These are phyloP conservation scores for Pichia sp. DNA, from an alignment of 1,139 yeast genomes.

Conservation along the genomic window DNA sequence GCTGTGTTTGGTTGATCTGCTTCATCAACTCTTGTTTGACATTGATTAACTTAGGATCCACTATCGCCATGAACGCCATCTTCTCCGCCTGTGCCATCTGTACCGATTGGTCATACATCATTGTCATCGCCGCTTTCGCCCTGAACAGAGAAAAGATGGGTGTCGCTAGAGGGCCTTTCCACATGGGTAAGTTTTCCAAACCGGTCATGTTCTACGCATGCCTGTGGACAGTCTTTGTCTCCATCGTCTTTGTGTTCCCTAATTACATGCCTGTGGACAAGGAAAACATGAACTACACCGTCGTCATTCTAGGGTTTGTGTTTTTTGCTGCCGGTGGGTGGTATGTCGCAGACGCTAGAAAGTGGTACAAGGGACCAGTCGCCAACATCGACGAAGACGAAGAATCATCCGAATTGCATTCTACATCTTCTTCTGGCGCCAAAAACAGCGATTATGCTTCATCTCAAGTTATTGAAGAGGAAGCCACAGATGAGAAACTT, in stretches of 20 bases:
- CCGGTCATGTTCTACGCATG: slow-evolving; percentile 34
- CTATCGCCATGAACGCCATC: slow-evolving; percentile 41
- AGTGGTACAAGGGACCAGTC: slow-evolving; percentile 35
- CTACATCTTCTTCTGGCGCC: background rate
- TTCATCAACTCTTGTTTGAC: slow-evolving; percentile 33
- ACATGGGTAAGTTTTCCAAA: slow-evolving; percentile 33
- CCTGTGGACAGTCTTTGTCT: slow-evolving; percentile 43
- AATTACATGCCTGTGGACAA: slow-evolving; percentile 46
- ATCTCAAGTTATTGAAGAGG: slow-evolving; percentile 2
- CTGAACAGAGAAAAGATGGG: slow-evolving; percentile 39
- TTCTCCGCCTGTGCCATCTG: slow-evolving; percentile 47
- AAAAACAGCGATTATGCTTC: background rate
- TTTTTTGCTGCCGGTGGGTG: slow-evolving; percentile 33
- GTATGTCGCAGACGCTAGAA: slow-evolving; percentile 31
- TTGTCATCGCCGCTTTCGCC: slow-evolving; percentile 37
- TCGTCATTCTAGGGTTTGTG: slow-evolving; percentile 37
- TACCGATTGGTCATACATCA: slow-evolving; percentile 39
- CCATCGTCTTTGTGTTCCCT: slow-evolving; percentile 46
- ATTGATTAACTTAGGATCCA: slow-evolving; percentile 37
- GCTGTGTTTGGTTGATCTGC: slow-evolving; percentile 36
- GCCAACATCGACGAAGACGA: slow-evolving; percentile 30
- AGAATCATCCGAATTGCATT: slow-evolving; percentile 4
- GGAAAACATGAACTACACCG: slow-evolving; percentile 47
- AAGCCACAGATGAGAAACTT: background rate
- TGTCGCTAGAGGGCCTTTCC: slow-evolving; percentile 36